phyloP scores from a whole-genome alignment of 2,329 filamentous ascomycete species.

The Fusarium buharicum region DNA sequence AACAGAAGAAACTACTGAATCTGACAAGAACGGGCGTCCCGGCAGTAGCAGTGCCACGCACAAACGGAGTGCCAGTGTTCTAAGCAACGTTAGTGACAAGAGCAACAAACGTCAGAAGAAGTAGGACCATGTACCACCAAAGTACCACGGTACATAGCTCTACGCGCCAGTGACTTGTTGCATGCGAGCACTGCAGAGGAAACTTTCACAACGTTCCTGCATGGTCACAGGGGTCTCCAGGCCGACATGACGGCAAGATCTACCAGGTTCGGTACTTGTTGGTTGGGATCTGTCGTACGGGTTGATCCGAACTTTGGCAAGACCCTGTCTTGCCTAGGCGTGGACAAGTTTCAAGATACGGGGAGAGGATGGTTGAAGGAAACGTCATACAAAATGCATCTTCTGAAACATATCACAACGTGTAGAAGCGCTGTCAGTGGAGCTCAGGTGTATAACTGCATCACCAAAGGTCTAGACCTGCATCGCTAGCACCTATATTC shows the following conservation, averaged over 20 bases:
- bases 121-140: conserved; percentile 39
- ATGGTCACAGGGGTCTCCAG: conserved; percentile 19
- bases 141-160: conserved; percentile 39
- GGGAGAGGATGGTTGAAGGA: conserved; percentile 1
- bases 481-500: conserved; percentile 7
- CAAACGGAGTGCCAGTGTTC: conserved; percentile 85
- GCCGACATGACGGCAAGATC: conserved; percentile 19
- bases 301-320: conserved; percentile 9
- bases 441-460: conserved; percentile 31
- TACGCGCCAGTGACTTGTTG: conserved; percentile 31
- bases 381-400: conserved; percentile 15
- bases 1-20: conserved; percentile 34
- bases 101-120: conserved; percentile 68
- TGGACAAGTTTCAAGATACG: conserved; percentile 11
- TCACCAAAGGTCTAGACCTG: conserved; percentile 11
- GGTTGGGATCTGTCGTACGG: conserved; percentile 25
- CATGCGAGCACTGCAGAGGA: conserved; percentile 8
- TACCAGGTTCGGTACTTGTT: conserved; percentile 30
- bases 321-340: conserved; percentile 14
- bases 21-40: conserved; percentile 49
- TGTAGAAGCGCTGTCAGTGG: conserved; percentile 29
- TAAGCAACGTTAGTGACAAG: conserved; percentile 76
- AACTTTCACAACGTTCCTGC: conserved; percentile 26
- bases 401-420: conserved; percentile 8
- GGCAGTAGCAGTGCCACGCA: conserved; percentile 60